Conservation (phyloP, 495 filamentous ascomycete genomes). For the Penicillium egyptiacum region DNA sequence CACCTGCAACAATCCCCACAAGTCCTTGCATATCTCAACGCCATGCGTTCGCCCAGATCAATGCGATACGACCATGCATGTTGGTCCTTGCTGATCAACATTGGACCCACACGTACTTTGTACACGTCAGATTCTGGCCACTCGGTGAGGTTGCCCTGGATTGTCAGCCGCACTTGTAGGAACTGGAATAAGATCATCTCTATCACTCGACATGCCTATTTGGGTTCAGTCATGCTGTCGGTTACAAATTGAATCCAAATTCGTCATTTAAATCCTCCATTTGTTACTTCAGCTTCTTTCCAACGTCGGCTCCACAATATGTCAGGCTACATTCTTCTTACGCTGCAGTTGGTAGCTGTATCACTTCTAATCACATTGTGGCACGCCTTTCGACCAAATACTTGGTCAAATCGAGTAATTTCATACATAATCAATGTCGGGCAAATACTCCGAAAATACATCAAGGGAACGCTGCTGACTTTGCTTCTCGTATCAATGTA, state of each 20-base stretch:
- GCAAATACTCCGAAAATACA: not conserved
- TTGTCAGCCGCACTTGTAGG: not conserved
- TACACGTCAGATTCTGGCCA: not conserved
- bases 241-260: not conserved
- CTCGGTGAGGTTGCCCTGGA: not conserved
- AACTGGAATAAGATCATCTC: not conserved
- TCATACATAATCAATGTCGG: not conserved
- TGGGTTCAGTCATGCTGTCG: not conserved
- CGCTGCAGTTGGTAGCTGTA: not conserved
- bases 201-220: not conserved
- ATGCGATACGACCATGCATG: not conserved
- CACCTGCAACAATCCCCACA: not conserved
- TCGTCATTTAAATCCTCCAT: not conserved
- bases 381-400: not conserved
- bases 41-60: not conserved
- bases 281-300: not conserved
- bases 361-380: not conserved
- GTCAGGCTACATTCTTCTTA: not conserved
- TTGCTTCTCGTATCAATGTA: not conserved
- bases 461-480: not conserved
- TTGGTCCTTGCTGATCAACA: not conserved
- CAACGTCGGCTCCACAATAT: not conserved
- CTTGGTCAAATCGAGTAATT: not conserved
- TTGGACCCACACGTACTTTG: not conserved
- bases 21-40: not conserved